Conservation (phyloP, 169 alveolate species). For the Plasmodium fragile region DNA sequence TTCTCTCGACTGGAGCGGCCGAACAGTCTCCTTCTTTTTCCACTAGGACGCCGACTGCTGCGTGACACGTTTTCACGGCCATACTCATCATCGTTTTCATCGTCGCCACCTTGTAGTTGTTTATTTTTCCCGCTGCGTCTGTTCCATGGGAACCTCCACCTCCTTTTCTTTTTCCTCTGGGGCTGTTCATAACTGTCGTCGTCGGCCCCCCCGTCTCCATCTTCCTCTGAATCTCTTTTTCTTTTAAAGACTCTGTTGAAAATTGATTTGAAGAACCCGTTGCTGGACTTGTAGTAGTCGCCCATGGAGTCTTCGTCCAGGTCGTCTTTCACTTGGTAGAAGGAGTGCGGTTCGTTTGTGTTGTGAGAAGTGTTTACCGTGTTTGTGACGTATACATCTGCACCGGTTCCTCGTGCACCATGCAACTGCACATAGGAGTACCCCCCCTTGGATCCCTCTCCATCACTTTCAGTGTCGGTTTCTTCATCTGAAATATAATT, state of each 20-base stretch:
- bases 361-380: too few species aligned
- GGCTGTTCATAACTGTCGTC: neutral
- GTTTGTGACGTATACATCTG: neutral
- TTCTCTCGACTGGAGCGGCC: neutral
- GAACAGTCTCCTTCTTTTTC: slow-evolving; percentile 6
- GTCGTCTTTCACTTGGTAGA: slow-evolving; percentile 11
- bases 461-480: neutral
- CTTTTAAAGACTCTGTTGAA: slow-evolving; percentile 14
- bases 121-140: slow-evolving; percentile 17
- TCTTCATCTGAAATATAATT: neutral
- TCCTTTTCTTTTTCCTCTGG: slow-evolving; percentile 1
- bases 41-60: neutral
- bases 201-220: neutral
- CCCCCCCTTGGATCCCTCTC: neutral
- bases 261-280: slow-evolving; percentile 57
- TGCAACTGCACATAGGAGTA: slow-evolving; percentile 23
- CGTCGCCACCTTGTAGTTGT: neutral
- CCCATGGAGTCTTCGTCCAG: slow-evolving; percentile 67
- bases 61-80: neutral
- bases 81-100: neutral
- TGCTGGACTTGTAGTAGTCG: slow-evolving; percentile 34
- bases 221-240: slow-evolving; percentile 11
- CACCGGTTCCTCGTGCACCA: too few species aligned
- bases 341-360: neutral
- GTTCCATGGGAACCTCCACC: slow-evolving; percentile 2